Percentiles rank a stretch among this genome's conserved stretches.
Evolutionary conservation across 2,329 filamentous ascomycete genomes (phyloP).

Genomic region (Cladorrhinum sp.): DNA sequence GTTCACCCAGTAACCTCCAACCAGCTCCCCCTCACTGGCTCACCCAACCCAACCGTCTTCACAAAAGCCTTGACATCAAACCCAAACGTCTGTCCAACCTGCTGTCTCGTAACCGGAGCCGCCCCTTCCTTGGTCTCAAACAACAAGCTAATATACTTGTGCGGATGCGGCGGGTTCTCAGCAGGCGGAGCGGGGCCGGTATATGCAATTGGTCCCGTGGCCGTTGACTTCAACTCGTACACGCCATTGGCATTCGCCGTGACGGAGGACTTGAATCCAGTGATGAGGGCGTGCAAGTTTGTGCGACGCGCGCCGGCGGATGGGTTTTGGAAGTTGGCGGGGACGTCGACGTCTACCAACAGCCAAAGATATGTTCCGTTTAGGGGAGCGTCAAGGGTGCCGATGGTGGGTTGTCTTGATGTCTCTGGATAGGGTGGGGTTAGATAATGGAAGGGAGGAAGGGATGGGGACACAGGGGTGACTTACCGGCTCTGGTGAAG

Average conservation of each 20-base stretch:
- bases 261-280: constrained; percentile 26
- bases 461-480: too few relatives aligned
- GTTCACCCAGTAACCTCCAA: background rate
- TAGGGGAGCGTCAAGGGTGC: constrained; percentile 17
- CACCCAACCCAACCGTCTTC: constrained; percentile 29
- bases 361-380: constrained; percentile 28
- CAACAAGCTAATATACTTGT: constrained; percentile 39
- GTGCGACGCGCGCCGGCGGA: constrained; percentile 22
- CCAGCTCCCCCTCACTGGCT: constrained; percentile 34
- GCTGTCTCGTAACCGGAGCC: constrained; percentile 33
- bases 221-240: constrained; percentile 21
- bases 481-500: constrained; percentile 26
- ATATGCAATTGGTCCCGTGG: constrained; percentile 26
- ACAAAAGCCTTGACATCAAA: constrained; percentile 35
- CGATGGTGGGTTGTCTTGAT: constrained; percentile 26
- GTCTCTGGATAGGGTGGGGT: constrained; percentile 20
- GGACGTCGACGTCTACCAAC: constrained; percentile 29
- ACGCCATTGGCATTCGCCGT: constrained; percentile 13
- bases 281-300: constrained; percentile 29
- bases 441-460: background rate
- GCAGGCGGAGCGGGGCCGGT: constrained; percentile 34
- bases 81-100: constrained; percentile 32
- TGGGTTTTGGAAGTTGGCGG: constrained; percentile 27
- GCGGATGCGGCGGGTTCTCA: constrained; percentile 36
- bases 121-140: constrained; percentile 35